phyloP scores from a whole-genome alignment of 345 rosid species.

The Microthlaspi erraticum region DNA sequence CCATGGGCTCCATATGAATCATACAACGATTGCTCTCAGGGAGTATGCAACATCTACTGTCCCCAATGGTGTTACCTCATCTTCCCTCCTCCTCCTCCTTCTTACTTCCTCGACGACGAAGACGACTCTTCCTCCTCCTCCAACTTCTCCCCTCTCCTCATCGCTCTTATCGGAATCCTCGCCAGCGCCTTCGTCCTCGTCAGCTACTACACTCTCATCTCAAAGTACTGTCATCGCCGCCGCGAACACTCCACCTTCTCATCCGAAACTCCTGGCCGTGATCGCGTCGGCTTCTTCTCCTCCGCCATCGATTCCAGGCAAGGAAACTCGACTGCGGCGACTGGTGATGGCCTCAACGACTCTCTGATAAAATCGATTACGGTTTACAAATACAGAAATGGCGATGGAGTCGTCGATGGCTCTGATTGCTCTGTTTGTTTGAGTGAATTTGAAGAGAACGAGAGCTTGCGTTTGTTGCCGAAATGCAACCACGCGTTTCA shows the following conservation, averaged over 20 bases:
- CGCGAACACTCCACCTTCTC: constrained; percentile 30
- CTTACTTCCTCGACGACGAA: constrained; percentile 44
- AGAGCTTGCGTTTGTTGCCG: constrained; percentile 68
- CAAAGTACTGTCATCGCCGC: constrained; percentile 61
- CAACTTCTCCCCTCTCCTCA: constrained; percentile 71
- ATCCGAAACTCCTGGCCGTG: neutral
- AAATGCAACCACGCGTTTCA: constrained; percentile 90
- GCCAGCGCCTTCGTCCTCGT: constrained; percentile 73
- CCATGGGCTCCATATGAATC: constrained; percentile 54
- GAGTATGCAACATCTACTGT: constrained; percentile 80
- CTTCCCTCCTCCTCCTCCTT: constrained; percentile 85
- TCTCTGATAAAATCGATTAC: constrained; percentile 58
- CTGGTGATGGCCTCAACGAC: constrained; percentile 65
- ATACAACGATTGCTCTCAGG: constrained; percentile 78
- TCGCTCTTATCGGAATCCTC: constrained; percentile 72
- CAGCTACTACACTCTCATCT: constrained; percentile 74
- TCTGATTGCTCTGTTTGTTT: constrained; percentile 77
- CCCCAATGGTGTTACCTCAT: constrained; percentile 84
- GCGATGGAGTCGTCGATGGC: constrained; percentile 64
- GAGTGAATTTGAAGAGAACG: constrained; percentile 73
- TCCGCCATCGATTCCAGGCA: constrained; percentile 28
- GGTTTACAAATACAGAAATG: constrained; percentile 57
- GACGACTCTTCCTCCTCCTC: constrained; percentile 47
- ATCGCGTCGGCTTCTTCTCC: constrained; percentile 14
- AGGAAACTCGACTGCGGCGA: neutral